These are phyloP conservation scores for Trametes sanguinea DNA, from an alignment of 768 basidiomycete species.

Conservation along the genomic window DNA sequence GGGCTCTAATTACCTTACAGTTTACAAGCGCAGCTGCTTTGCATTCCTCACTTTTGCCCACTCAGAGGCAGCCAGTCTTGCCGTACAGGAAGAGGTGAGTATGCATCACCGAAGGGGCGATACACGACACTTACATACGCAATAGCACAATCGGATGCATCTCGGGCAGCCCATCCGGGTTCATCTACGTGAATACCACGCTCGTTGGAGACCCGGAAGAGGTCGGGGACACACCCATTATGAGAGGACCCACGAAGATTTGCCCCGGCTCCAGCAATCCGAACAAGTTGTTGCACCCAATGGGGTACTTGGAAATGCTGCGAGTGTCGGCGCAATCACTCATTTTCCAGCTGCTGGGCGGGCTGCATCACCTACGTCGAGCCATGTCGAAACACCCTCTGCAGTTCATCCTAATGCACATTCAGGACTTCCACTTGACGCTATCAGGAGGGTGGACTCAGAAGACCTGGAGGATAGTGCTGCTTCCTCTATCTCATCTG, in stretches of 20 bases:
- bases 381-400: too few relatives aligned
- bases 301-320: too few relatives aligned
- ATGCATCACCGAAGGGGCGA: neutral
- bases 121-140: neutral
- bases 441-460: neutral
- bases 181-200: slow-evolving; percentile 70
- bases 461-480: neutral
- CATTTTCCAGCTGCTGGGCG: too few relatives aligned
- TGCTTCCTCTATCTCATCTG: slow-evolving; percentile 15
- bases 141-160: slow-evolving; percentile 67
- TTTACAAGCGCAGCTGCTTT: slow-evolving; percentile 66
- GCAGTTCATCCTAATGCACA: too few relatives aligned
- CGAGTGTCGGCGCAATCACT: too few relatives aligned
- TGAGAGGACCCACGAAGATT: slow-evolving; percentile 22
- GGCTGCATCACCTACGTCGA: too few relatives aligned
- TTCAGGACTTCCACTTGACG: neutral
- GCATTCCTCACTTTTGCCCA: slow-evolving; percentile 77
- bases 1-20: slow-evolving; percentile 38
- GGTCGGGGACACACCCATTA: slow-evolving; percentile 40
- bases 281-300: too few relatives aligned
- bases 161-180: slow-evolving; percentile 76
- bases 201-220: slow-evolving; percentile 49
- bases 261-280: too few relatives aligned
- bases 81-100: slow-evolving; percentile 63
- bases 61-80: slow-evolving; percentile 62